Percentiles rank a stretch among this genome's conserved stretches.
Conservation (phyloP, 192 early-diverging fungal genomes). For the Entomortierella chlamydospora region DNA sequence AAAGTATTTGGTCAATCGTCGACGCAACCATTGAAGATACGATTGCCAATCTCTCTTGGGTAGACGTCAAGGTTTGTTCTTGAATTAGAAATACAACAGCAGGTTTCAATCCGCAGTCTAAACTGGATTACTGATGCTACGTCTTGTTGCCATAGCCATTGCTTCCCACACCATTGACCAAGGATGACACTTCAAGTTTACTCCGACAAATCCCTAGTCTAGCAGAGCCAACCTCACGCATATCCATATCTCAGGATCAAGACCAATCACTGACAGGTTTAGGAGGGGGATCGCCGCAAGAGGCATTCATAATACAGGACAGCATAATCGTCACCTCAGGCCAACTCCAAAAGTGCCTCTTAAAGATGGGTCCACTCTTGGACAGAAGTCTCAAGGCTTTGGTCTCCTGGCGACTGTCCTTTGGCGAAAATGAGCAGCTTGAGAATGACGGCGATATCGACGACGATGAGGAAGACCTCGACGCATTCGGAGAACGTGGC, state of each 20-base stretch:
- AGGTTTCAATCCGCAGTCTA: neutral
- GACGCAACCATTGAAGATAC: constrained; percentile 49
- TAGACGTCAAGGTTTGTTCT: constrained; percentile 39
- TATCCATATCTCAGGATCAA: constrained; percentile 29
- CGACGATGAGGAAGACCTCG: neutral
- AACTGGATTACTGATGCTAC: neutral
- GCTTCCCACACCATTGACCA: constrained; percentile 37
- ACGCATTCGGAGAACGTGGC: neutral
- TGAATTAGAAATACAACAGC: neutral
- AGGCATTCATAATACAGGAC: constrained; percentile 22
- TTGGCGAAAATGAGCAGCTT: constrained; percentile 14
- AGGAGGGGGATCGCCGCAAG: constrained; percentile 27
- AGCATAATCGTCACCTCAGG: constrained; percentile 41
- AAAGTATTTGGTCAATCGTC: constrained; percentile 48
- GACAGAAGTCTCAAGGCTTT: constrained; percentile 27
- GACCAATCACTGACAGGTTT: constrained; percentile 42
- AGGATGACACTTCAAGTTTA: constrained; percentile 25
- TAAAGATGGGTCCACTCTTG: constrained; percentile 41
- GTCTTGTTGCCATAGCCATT: constrained; percentile 24
- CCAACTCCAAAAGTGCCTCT: constrained; percentile 43
- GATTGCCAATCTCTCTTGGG: constrained; percentile 46
- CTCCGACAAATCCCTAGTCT: constrained; percentile 42
- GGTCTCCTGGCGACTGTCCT: constrained; percentile 39
- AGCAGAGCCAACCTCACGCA: constrained; percentile 15
- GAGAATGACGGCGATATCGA: constrained; percentile 10